Percentiles rank a stretch among this genome's conserved stretches.
These are phyloP conservation scores for Perilla frutescens DNA, from an alignment of 257 asterid species.

Conservation along the genomic window DNA sequence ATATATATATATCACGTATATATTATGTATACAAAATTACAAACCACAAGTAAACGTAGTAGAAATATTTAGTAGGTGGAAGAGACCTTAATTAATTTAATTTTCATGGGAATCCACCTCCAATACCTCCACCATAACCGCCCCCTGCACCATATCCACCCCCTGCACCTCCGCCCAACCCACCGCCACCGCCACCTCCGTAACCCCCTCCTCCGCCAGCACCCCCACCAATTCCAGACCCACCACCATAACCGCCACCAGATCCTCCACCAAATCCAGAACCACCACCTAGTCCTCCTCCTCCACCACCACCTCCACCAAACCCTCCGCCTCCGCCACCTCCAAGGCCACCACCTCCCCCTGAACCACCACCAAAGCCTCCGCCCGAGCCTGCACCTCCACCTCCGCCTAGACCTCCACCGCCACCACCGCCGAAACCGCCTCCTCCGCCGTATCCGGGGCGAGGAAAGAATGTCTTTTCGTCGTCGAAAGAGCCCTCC, in stretches of 20 bases:
- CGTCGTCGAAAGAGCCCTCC: conserved; percentile 25
- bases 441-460: conserved; percentile 21
- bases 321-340: conserved; percentile 31
- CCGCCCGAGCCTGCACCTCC: conserved; percentile 34
- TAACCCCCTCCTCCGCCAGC: conserved; percentile 35
- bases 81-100: no score
- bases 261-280: conserved; percentile 37
- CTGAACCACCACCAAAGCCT: conserved; percentile 28
- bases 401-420: conserved; percentile 36
- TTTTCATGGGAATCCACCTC: conserved; percentile 35
- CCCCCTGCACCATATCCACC: conserved; percentile 40
- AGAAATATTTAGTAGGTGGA: no score
- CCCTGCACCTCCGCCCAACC: conserved; percentile 41
- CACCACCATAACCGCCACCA: conserved; percentile 33
- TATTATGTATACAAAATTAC: no score
- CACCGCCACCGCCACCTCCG: conserved; percentile 40
- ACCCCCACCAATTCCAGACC: conserved; percentile 28
- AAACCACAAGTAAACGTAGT: no score
- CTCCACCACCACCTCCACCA: conserved; percentile 26
- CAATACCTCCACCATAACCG: conserved; percentile 40
- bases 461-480: conserved; percentile 30
- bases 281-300: conserved; percentile 39
- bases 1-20: no score
- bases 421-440: conserved; percentile 31
- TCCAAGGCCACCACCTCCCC: conserved; percentile 26